phyloP scores from a whole-genome alignment of 805 yeast genomes.

The Starmerella cellae region DNA sequence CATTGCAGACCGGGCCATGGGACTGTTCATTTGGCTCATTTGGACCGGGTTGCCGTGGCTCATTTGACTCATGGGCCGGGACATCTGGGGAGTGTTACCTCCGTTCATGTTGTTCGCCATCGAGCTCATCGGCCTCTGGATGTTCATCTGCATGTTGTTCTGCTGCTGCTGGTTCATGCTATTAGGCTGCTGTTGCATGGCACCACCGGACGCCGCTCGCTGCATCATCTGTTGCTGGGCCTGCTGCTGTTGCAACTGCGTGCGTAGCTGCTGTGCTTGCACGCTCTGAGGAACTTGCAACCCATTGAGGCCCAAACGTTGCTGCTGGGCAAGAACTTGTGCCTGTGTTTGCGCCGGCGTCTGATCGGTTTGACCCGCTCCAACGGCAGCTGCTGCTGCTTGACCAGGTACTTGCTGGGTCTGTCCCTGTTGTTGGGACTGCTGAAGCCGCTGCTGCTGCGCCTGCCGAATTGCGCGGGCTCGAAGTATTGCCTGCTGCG shows the following conservation, averaged over 20 bases:
- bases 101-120: too few relatives aligned
- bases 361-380: neutral
- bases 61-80: slow-evolving; percentile 12
- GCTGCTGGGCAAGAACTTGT: neutral
- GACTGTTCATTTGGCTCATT: slow-evolving; percentile 3
- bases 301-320: neutral
- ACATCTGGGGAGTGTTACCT: neutral
- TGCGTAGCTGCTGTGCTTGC: neutral
- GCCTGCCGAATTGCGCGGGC: slow-evolving; percentile 13
- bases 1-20: slow-evolving; percentile 1
- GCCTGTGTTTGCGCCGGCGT: neutral
- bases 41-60: slow-evolving; percentile 3
- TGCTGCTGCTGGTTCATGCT: neutral
- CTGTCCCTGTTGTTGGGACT: neutral
- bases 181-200: neutral
- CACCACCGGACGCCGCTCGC: neutral
- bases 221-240: slow-evolving; percentile 1
- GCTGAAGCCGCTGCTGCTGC: slow-evolving; percentile 1
- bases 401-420: neutral
- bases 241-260: slow-evolving; percentile 3
- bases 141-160: neutral
- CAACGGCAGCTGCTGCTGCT: neutral
- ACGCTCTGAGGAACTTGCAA: neutral
- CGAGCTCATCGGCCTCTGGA: slow-evolving; percentile 1
- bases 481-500: slow-evolving; percentile 16